Base-by-base conservation (phyloP, 1,284 basidiomycete genomes). In the Apiotrichum veenhuisii region DNA sequence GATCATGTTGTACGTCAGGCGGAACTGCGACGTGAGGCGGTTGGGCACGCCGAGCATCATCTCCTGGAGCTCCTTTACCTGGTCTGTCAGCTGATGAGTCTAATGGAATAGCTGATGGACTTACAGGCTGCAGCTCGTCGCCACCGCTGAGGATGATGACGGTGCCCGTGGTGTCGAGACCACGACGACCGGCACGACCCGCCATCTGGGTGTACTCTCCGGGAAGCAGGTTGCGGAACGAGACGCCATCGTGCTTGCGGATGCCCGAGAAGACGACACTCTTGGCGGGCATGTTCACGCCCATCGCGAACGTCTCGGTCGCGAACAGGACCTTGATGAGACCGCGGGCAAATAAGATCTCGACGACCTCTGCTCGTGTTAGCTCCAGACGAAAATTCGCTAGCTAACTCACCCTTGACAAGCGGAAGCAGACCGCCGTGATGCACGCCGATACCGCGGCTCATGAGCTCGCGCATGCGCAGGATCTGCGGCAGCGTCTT, bases 231-330 rank as follows among this genome's bases (percentile, higher is more conserved):
- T 75, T 73, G 59, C 95, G 85, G 81, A 98, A 98, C 64, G 81
- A 87, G 25, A 85, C 84, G 8, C 96, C 96, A 68, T 99, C 96
- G 73, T 98, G 95, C 74, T 99, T 99, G 52, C 93, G 84, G 52
- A 90, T 96, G 41, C 85, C 87, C 0, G 95, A 94, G 75, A 98
- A 99, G 1, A 98, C 96, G 2, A 98, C 96, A 64, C 87, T 91
- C 80, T 88, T 90, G 2, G 96, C 93, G 17, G 96, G 96, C 96
- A 99, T 99, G 77, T 99, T 98, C 58, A 99, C 96, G 46, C 93
- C 93, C 96, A 99, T 98, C 0, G 96, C 96, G 74, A 99, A 99
- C 0, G 96, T 98, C 77, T 99, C 96, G 0, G 96, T 99, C 0
- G 96, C 96, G 71, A 98, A 99, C 12, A 99, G 79, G 18, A 98